Conservation (phyloP, 192 early-diverging fungal species). For the Haplosporangium gracile region DNA sequence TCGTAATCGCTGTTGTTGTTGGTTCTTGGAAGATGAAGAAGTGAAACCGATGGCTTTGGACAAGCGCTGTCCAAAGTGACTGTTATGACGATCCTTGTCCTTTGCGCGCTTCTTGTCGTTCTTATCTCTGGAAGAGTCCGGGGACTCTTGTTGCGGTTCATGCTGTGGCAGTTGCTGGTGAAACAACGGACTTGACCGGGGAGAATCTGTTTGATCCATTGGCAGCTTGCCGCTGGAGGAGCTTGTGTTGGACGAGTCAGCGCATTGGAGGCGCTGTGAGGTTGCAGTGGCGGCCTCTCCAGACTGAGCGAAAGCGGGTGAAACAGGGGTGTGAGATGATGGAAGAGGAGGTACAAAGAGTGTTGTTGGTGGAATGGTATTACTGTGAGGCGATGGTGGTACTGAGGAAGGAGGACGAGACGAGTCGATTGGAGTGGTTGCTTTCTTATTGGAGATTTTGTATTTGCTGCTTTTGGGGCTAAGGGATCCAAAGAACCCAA, state of each 20-base stretch:
- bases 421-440: background rate
- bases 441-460: constrained; percentile 6
- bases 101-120: background rate
- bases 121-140: background rate
- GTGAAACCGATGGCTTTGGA: constrained; percentile 34
- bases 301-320: background rate
- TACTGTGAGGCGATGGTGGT: background rate
- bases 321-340: background rate
- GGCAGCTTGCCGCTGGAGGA: background rate
- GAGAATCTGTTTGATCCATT: background rate
- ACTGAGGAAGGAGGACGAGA: background rate
- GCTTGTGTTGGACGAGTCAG: background rate
- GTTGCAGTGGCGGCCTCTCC: background rate
- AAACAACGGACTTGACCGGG: background rate
- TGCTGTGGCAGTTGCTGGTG: background rate
- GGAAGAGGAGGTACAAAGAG: background rate
- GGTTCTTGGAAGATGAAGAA: constrained; percentile 1
- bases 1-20: background rate
- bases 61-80: constrained; percentile 30
- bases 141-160: background rate
- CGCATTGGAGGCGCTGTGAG: background rate
- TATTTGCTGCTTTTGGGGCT: constrained; percentile 37
- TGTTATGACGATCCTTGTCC: constrained; percentile 12
- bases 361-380: background rate
- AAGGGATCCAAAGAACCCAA: constrained; percentile 36